Percentiles rank a stretch among this genome's conserved stretches.
These are phyloP conservation scores for Monosporozyma solicola DNA, from an alignment of 805 yeast species.

Conservation along the genomic window DNA sequence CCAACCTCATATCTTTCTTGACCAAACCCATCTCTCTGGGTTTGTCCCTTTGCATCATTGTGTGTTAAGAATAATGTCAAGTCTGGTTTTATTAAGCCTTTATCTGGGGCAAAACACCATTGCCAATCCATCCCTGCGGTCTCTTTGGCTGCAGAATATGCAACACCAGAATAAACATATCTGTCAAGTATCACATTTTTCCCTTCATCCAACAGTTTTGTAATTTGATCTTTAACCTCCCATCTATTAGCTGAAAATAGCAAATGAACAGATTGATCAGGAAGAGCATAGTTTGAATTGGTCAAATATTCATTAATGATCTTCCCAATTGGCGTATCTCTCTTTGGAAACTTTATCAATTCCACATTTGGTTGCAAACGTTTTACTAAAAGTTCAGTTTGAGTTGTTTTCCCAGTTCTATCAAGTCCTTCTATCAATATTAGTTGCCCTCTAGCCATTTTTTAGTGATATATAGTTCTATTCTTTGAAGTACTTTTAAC, in stretches of 20 bases:
- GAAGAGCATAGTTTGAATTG: slow-evolving; percentile 39
- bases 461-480: not conserved
- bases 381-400: slow-evolving; percentile 39
- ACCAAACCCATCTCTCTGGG: slow-evolving; percentile 74
- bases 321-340: slow-evolving; percentile 73
- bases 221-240: slow-evolving; percentile 57
- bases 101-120: slow-evolving; percentile 81
- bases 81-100: slow-evolving; percentile 83
- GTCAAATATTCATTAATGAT: slow-evolving; percentile 67
- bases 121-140: slow-evolving; percentile 42
- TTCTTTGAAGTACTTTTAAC: not conserved
- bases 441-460: slow-evolving; percentile 50
- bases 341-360: slow-evolving; percentile 76
- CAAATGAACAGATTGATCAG: slow-evolving; percentile 78
- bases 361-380: slow-evolving; percentile 30
- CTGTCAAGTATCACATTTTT: slow-evolving; percentile 65
- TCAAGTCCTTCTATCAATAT: slow-evolving; percentile 90
- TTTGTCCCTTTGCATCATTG: slow-evolving; percentile 27
- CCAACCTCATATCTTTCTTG: slow-evolving; percentile 81
- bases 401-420: slow-evolving; percentile 91
- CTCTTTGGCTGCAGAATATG: slow-evolving; percentile 77
- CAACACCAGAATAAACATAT: slow-evolving; percentile 87
- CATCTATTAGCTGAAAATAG: slow-evolving; percentile 90
- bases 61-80: slow-evolving; percentile 65
- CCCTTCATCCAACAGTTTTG: slow-evolving; percentile 40